phyloP scores from a whole-genome alignment of 164 flowering plant species.

The Taxillus chinensis region DNA sequence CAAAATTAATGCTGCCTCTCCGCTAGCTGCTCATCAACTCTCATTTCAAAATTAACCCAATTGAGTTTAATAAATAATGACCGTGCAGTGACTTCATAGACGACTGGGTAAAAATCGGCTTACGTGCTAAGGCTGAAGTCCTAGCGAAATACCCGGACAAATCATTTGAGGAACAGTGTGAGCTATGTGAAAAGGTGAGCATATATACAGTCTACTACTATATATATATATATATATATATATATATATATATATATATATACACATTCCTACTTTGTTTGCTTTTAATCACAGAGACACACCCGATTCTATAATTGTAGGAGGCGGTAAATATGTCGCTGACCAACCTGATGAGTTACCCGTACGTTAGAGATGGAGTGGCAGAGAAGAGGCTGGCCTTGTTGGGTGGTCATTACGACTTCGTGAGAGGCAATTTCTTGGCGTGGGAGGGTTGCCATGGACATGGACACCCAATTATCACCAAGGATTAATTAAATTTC shows the following conservation, averaged over 20 bases:
- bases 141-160: neutral
- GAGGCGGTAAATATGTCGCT: conserved; percentile 31
- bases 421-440: conserved; percentile 23
- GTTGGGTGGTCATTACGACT: conserved; percentile 34
- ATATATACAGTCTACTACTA: neutral
- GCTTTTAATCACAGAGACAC: too few species aligned
- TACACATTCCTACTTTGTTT: too few species aligned
- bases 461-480: neutral
- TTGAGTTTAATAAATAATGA: neutral
- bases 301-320: conserved; percentile 11
- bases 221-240: neutral
- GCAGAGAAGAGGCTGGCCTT: conserved; percentile 11
- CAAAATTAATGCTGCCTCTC: neutral
- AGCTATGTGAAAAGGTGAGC: conserved; percentile 20
- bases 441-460: conserved; percentile 12
- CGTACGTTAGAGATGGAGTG: conserved; percentile 24
- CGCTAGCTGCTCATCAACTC: too few species aligned
- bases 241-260: too few species aligned
- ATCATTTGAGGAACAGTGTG: conserved; percentile 4
- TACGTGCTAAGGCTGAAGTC: conserved; percentile 19
- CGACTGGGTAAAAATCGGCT: conserved; percentile 20
- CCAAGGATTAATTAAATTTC: too few species aligned
- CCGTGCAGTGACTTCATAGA: conserved; percentile 23
- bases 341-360: conserved; percentile 26
- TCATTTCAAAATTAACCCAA: too few species aligned